These are phyloP conservation scores for Vitis labrusca DNA, from an alignment of 164 flowering plant genomes.

Conservation along the genomic window DNA sequence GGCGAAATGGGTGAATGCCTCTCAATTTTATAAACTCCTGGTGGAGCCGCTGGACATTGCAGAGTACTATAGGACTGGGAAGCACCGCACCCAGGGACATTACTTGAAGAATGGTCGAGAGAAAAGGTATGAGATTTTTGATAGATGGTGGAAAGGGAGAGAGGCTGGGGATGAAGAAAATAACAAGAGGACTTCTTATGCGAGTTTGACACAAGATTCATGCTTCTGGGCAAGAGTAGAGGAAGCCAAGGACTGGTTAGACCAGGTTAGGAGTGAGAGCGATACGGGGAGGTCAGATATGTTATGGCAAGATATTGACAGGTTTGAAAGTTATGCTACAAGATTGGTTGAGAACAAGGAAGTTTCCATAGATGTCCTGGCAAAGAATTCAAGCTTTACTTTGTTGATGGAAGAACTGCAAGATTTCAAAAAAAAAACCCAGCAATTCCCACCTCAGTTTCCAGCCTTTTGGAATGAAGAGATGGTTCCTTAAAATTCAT, in stretches of 20 bases:
- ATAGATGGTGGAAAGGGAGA: constrained; percentile 64
- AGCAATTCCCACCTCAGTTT: constrained; percentile 22
- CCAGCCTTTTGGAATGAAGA: constrained; percentile 15
- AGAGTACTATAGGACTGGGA: constrained; percentile 51
- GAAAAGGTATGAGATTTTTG: constrained; percentile 61
- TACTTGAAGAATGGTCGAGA: constrained; percentile 57
- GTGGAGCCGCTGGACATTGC: constrained; percentile 89
- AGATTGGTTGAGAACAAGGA: constrained; percentile 53
- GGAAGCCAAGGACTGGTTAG: constrained; percentile 62
- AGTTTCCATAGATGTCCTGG: constrained; percentile 72
- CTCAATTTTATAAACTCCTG: constrained; percentile 65
- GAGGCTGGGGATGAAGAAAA: constrained; percentile 17
- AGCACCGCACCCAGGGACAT: constrained; percentile 53
- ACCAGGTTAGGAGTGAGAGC: constrained; percentile 28
- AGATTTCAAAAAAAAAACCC: constrained; percentile 29
- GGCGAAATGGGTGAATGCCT: constrained; percentile 64
- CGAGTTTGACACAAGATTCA: constrained; percentile 74
- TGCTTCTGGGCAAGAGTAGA: constrained; percentile 87
- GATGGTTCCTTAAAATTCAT: constrained; percentile 13
- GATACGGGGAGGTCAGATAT: constrained; percentile 20
- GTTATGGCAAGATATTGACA: constrained; percentile 40
- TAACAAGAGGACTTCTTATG: constrained; percentile 46
- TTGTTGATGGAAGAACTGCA: constrained; percentile 44
- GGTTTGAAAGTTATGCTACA: constrained; percentile 51
- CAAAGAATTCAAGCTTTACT: constrained; percentile 62